Evolutionary conservation across 495 filamentous ascomycete species (phyloP), one percentile per base, ranked within the genome.

Genomic region (Penicillium paradoxum): DNA sequence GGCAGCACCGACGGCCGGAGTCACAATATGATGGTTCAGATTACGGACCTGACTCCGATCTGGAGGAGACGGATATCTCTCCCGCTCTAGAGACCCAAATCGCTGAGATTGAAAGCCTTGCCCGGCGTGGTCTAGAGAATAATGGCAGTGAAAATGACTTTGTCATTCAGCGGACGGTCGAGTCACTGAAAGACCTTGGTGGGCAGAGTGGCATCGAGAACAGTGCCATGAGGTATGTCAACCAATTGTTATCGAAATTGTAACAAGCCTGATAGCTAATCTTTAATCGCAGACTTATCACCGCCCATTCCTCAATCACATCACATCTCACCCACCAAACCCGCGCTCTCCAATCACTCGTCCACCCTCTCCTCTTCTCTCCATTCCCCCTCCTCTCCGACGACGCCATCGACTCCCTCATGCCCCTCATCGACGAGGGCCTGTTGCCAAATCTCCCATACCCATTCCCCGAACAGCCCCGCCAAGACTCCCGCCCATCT

Each of bases 321-420:
- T 85, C 87, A 29, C 89, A 96, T 65, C 78, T 95, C 32, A 78
- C 79, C n/a, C 84, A 93, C 71, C 89, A 95, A 76, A 88, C 88
- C 27, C 84, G 88, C 44, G 81, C 83, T 17, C 78, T 96, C 6
- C 87, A 91, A 69, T 87, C 84, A 45, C 84, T 97, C 37, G 80
- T 84, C 37, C 88, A 88, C 62, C 81, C 87, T 11, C 74, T 86
- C 51, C 64, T 79, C 45, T 76, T 81, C 57, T 76, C 73, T 44
- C 58, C 73, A 29, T 76, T 76, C 54, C 62, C 71, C 33, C 65
- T 75, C 45, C 71, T 89, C n/a, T 78, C 86, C 46, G 81, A 81
- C 42, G 85, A 88, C 40, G 78, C 79, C 18, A 82, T 89, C 54
- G 83, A 87, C 62, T 73, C 79, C 7, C 77, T 90, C 21, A 69